These are phyloP conservation scores for Neurospora sp. DNA, from an alignment of 495 filamentous ascomycete species.

Conservation along the genomic window DNA sequence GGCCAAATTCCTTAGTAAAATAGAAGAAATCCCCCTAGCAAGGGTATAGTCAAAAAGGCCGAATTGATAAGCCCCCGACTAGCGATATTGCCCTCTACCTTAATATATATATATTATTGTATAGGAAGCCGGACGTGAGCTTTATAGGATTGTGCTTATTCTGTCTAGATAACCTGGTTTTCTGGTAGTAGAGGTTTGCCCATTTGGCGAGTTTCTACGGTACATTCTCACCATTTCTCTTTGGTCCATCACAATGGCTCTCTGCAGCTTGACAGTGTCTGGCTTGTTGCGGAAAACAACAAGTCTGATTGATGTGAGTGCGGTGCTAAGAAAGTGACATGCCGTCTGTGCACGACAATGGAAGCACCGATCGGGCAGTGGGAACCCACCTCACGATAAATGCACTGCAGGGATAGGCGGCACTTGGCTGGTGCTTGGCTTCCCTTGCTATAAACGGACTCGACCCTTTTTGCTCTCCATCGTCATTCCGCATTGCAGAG, in stretches of 20 bases:
- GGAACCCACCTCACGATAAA: neutral
- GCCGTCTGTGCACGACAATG: neutral
- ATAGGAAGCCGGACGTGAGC: no score
- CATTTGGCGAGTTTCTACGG: no score
- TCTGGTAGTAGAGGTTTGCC: no score
- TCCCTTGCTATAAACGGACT: neutral
- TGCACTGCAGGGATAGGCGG: neutral
- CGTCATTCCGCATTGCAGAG: neutral
- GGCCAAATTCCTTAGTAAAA: no score
- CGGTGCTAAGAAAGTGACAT: neutral
- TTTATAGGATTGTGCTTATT: no score
- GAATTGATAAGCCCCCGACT: no score
- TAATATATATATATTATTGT: no score
- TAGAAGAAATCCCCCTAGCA: no score
- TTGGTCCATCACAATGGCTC: neutral
- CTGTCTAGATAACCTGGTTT: no score
- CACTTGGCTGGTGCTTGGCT: neutral
- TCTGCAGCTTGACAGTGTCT: neutral
- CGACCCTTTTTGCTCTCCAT: neutral
- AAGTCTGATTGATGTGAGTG: neutral
- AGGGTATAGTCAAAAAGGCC: no score
- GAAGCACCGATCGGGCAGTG: neutral
- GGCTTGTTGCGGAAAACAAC: neutral
- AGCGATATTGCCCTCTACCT: no score
- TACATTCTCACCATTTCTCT: neutral